Conservation (phyloP, 768 basidiomycete genomes). For the Agaricus subrufescens region DNA sequence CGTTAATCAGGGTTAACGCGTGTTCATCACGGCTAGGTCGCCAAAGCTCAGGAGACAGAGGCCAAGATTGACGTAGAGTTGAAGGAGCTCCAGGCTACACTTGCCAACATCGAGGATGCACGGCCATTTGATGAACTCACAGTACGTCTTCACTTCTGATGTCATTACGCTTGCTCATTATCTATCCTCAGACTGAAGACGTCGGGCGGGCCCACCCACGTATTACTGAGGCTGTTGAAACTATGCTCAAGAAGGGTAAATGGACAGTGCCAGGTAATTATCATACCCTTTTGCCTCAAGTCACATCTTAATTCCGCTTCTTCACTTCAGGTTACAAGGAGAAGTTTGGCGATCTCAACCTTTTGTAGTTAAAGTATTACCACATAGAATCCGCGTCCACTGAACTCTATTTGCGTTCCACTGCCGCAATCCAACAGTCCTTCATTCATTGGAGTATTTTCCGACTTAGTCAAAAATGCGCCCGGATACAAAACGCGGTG, state of each 20-base stretch:
- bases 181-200: slow-evolving; percentile 63
- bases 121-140: slow-evolving; percentile 97
- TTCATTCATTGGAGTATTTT: not conserved
- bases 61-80: slow-evolving; percentile 89
- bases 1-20: not conserved
- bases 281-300: not conserved
- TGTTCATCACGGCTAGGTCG: slow-evolving; percentile 48
- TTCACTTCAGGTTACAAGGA: slow-evolving; percentile 72
- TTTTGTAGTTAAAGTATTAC: slow-evolving; percentile 56
- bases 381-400: slow-evolving; percentile 14
- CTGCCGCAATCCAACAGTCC: not conserved
- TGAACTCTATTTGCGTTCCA: not conserved
- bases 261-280: slow-evolving; percentile 90
- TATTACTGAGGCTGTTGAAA: slow-evolving; percentile 86
- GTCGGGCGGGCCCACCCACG: slow-evolving; percentile 91
- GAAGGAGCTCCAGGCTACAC: slow-evolving; percentile 85
- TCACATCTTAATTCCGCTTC: not conserved
- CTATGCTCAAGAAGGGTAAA: slow-evolving; percentile 96
- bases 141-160: slow-evolving; percentile 43
- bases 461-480: not conserved
- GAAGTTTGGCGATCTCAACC: slow-evolving; percentile 92
- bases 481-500: too few relatives aligned
- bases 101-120: slow-evolving; percentile 95
- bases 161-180: not conserved
- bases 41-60: slow-evolving; percentile 85